Evolutionary conservation across 2,329 filamentous ascomycete genomes (phyloP), one percentile per base, ranked within the genome.

Genomic region (Colletotrichum navitas): DNA sequence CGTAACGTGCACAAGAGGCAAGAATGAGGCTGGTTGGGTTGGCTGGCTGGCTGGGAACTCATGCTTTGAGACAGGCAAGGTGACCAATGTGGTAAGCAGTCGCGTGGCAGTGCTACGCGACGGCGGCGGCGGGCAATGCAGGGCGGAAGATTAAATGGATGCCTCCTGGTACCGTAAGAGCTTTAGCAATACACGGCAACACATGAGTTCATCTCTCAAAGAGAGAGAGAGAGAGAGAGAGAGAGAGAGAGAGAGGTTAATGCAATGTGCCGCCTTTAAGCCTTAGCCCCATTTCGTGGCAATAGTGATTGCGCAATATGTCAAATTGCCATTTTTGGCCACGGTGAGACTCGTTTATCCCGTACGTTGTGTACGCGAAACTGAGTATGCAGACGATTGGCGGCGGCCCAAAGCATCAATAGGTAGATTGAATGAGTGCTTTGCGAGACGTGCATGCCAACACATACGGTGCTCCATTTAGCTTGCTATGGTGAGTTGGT

Each of bases 71-170:
- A 47, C 51, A 64, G 60, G 32, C 18, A 47, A 51, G 47, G n/a
- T 47, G 54, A 63, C 68, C 12, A 63, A 68, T 32, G 45, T 39
- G 55, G 68, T 60, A 71, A 68, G 65, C 52, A 63, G 68, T 71
- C 68, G 68, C 68, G 68, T 68, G 65, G 68, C 63, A 62, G 58
- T 45, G 49, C 61, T 54, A 41, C 29, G 36, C 56, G 49, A 45
- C 24, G 55, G 16, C 45, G 41, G 45, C 24, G 49, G 49, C 59
- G 54, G 47, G 58, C 59, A 62, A 24, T 45, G 54, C 26, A 52
- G 47, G 60, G 60, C 47, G 47, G 29, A 39, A n/a, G n/a, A 21
- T 11, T 16, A 39, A 39, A 14, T 14, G 41, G 16, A 43, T 43
- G n/a, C 26, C 24, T n/a, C 43, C 7, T 34, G 29, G 8, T 29